Percentiles rank a stretch among this genome's conserved stretches.
Evolutionary conservation across 768 basidiomycete genomes (phyloP).

Genomic region (Tricholomella constricta): DNA sequence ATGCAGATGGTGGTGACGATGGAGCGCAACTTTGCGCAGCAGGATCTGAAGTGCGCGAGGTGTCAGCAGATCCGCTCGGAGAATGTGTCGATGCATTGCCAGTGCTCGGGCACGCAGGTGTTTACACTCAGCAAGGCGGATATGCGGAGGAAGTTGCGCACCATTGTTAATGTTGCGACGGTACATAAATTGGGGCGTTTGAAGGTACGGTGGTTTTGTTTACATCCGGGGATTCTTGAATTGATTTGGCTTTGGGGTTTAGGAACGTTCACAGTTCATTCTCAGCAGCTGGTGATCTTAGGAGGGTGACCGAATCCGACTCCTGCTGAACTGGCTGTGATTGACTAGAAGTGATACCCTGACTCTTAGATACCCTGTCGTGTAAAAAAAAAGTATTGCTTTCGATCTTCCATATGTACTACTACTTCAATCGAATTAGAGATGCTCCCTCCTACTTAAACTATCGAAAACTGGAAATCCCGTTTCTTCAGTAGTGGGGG

Average conservation of each 20-base stretch:
- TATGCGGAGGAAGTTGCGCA: conserved; percentile 67
- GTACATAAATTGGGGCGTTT: conserved; percentile 69
- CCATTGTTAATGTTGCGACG: conserved; percentile 81
- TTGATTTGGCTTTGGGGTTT: not conserved
- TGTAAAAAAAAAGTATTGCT: not conserved
- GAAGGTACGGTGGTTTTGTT: conserved; percentile 47
- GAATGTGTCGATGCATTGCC: conserved; percentile 82
- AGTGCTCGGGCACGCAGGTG: conserved; percentile 85
- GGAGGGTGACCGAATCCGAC: not conserved
- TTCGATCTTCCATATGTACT: no score
- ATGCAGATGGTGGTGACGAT: conserved; percentile 73
- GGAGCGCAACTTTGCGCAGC: conserved; percentile 78
- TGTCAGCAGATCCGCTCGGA: conserved; percentile 92
- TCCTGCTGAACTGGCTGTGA: not conserved
- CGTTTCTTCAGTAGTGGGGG: no score
- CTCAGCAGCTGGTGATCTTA: conserved; percentile 42
- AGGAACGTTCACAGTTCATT: conserved; percentile 51
- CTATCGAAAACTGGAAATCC: no score
- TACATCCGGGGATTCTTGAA: no score
- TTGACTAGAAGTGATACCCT: conserved; percentile 5
- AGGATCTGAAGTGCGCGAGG: conserved; percentile 86
- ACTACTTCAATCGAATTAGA: no score
- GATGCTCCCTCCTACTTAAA: no score
- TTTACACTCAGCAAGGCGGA: conserved; percentile 76
- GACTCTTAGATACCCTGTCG: conserved; percentile 12